Percentiles rank a stretch among this genome's conserved stretches.
Conservation (phyloP, 805 yeast species). For the Phaffomyces opuntiae region DNA sequence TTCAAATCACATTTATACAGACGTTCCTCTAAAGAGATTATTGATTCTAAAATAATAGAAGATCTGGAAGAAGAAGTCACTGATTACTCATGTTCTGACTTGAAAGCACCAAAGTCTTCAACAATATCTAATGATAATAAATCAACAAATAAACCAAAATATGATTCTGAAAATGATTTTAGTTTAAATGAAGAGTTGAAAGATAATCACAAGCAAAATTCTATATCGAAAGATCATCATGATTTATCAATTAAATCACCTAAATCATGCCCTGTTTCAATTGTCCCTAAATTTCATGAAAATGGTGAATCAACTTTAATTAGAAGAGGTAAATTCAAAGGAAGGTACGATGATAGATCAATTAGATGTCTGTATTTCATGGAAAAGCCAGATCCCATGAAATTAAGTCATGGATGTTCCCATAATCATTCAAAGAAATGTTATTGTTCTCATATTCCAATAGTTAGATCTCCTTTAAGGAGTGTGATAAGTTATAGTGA, state of each 20-base stretch:
- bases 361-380: constrained; percentile 15
- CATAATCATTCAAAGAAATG: constrained; percentile 5
- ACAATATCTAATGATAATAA: background rate
- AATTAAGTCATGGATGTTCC: constrained; percentile 1
- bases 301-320: constrained; percentile 12
- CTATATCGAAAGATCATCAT: background rate
- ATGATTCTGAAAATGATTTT: background rate
- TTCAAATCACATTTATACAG: constrained; percentile 8
- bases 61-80: too few relatives aligned
- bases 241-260: background rate
- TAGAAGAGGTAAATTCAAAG: constrained; percentile 24
- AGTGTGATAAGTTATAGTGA: background rate
- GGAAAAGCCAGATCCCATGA: background rate
- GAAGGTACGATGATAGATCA: constrained; percentile 22
- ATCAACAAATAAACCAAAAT: background rate
- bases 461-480: constrained; percentile 13
- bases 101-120: background rate
- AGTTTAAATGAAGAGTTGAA: background rate
- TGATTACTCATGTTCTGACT: too few relatives aligned
- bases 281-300: constrained; percentile 1
- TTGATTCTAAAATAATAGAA: background rate
- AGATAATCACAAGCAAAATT: background rate
- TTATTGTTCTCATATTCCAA: constrained; percentile 10
- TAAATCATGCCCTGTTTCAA: background rate
- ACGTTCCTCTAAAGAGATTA: background rate